Percentiles rank a stretch among this genome's conserved stretches.
phyloP scores from a whole-genome alignment of 2,329 filamentous ascomycete genomes.

The Elsinoe necatrix region DNA sequence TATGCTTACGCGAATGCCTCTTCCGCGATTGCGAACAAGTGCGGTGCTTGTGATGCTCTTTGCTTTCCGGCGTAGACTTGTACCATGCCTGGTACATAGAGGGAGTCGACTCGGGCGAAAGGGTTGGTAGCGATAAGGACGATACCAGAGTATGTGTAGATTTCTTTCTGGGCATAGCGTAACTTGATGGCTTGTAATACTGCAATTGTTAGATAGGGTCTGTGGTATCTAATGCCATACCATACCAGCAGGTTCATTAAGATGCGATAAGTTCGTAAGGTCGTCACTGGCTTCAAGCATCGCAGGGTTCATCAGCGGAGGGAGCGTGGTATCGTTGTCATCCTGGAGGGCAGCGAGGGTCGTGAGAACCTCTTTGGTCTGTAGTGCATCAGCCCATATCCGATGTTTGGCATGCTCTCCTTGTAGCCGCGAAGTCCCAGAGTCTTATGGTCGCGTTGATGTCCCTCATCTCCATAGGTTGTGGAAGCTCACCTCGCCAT shows the following conservation, averaged over 20 bases:
- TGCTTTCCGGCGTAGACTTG: conserved; percentile 98
- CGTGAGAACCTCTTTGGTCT: conserved; percentile 75
- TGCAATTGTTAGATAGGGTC: conserved; percentile 34
- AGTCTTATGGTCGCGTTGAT: background rate
- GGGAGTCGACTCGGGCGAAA: conserved; percentile 91
- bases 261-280: conserved; percentile 89
- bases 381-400: conserved; percentile 17
- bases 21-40: conserved; percentile 97
- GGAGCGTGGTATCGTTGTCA: conserved; percentile 68
- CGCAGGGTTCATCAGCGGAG: conserved; percentile 93
- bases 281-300: conserved; percentile 99
- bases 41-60: conserved; percentile 89
- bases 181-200: conserved; percentile 96
- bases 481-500: conserved; percentile 65
- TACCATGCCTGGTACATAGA: conserved; percentile 99
- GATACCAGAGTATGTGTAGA: conserved; percentile 98
- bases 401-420: conserved; percentile 14
- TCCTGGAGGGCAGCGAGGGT: conserved; percentile 67
- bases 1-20: conserved; percentile 83
- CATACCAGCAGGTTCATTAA: conserved; percentile 93
- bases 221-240: background rate
- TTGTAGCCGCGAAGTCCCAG: background rate
- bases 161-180: conserved; percentile 96
- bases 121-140: conserved; percentile 98
- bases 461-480: background rate